Evolutionary conservation across 805 yeast genomes (phyloP), one percentile per base, ranked within the genome.

Genomic region (Yarrowia sp.): DNA sequence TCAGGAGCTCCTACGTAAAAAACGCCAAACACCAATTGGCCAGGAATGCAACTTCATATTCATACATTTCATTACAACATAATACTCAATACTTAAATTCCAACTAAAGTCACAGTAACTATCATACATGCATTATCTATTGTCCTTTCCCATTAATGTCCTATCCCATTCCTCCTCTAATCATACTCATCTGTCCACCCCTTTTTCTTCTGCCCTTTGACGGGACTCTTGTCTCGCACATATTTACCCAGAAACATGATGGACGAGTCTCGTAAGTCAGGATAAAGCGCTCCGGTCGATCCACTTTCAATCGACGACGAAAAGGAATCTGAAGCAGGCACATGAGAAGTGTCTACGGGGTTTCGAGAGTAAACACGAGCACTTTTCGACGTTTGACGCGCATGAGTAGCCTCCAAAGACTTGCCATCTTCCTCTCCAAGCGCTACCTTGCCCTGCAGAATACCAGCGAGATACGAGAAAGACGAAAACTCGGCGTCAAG

Each of bases 191-290:
- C 58, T 11, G 19, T 8, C 54, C 54, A 48, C 58, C 33, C 58
- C 41, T 22, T 22, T 32, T 51, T 51, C 14, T 26, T n/a, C 40
- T 30, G 30, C 1, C 26, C 32, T 41, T 58, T 58, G 17, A 22
- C 38, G 4, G 59, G 65, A 36, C 38, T 35, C 28, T 10, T 26
- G 16, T 36, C 66, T n/a, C 66, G 61, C 4, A 70, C 68, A 59
- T 69, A 72, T 49, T 69, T 66, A 21, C 78, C 76, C 32, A 75
- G 68, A 24, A 73, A 69, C 38, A 70, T 69, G 24, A 75, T 68
- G 8, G 77, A 75, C 4, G 73, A 64, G 40, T 75, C 77, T 10
- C 78, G 68, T 63, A 75, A 64, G 30, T 72, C 74, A 0, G 76
- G 74, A 36, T 72, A 73, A 21, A 71, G 67, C 24, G 69, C 66